Evolutionary conservation across 2,329 filamentous ascomycete species (phyloP).

Genomic region (Ceratocystis cacaofunesta): DNA sequence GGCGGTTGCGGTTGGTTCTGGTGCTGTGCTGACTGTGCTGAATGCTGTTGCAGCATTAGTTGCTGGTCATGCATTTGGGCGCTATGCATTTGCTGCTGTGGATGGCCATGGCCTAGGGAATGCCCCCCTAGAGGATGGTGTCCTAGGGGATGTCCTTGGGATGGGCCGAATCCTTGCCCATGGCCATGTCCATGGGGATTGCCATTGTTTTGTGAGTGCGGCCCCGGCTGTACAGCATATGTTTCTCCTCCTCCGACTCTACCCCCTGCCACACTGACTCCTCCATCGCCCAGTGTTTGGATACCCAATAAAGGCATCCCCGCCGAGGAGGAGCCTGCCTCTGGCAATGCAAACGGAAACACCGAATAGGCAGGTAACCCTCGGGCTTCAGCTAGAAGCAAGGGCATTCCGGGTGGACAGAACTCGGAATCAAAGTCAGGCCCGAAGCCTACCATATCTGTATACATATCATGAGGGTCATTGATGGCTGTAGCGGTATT

Average conservation of each 20-base stretch:
- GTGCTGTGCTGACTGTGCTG: background rate
- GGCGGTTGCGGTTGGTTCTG: background rate
- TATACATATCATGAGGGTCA: background rate
- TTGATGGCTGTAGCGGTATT: background rate
- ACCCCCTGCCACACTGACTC: background rate
- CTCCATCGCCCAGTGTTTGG: background rate
- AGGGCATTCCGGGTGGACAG: conserved; percentile 17
- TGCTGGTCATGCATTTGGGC: background rate
- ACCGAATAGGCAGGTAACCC: conserved; percentile 16
- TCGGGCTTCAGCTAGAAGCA: conserved; percentile 18
- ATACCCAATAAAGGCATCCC: background rate
- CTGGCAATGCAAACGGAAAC: conserved; percentile 11
- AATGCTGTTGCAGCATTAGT: background rate
- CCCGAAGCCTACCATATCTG: background rate
- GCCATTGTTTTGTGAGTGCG: background rate
- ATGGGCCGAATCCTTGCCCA: background rate
- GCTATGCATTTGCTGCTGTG: background rate
- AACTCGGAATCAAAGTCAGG: conserved; percentile 16
- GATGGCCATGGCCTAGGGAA: background rate
- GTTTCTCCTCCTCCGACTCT: background rate
- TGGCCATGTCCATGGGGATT: conserved; percentile 2
- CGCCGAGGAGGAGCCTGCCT: background rate
- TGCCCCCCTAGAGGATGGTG: background rate
- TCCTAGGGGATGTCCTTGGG: background rate
- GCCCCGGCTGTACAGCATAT: background rate